These are phyloP conservation scores for Zizania palustris DNA, from an alignment of 202 grass and related monocot species.

Conservation along the genomic window DNA sequence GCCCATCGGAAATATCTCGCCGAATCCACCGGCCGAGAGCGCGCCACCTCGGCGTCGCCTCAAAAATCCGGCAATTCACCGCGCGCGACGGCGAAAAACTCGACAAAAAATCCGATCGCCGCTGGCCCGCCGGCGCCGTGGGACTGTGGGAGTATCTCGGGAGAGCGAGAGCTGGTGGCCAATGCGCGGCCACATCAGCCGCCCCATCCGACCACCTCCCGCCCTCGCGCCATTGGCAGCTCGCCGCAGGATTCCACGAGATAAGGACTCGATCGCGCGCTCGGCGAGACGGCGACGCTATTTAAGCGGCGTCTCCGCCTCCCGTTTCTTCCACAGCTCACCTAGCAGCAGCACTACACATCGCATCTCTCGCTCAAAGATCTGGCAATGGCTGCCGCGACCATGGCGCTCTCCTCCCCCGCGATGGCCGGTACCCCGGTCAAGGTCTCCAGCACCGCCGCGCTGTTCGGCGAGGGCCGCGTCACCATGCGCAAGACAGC, in stretches of 20 bases:
- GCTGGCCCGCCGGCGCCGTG: not conserved
- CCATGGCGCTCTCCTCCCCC: slow-evolving; percentile 58
- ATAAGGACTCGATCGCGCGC: slow-evolving; percentile 45
- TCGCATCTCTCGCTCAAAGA: not conserved
- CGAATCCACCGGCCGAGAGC: not conserved
- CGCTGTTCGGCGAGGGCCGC: slow-evolving; percentile 47
- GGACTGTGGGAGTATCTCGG: slow-evolving; percentile 28
- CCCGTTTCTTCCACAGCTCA: not conserved
- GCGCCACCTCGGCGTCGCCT: not conserved
- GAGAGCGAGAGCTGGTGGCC: slow-evolving; percentile 5
- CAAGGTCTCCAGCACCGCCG: slow-evolving; percentile 34
- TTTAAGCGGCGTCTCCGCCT: not conserved
- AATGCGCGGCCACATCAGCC: slow-evolving; percentile 38
- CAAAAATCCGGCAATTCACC: not conserved
- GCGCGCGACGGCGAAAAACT: not conserved
- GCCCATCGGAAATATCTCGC: not conserved
- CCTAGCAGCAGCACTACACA: too few species aligned
- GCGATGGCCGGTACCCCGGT: slow-evolving; percentile 55
- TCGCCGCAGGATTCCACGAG: slow-evolving; percentile 46
- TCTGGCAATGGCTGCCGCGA: slow-evolving; percentile 37
- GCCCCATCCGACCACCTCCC: slow-evolving; percentile 43
- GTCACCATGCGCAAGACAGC: slow-evolving; percentile 69
- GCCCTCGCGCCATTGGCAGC: slow-evolving; percentile 40
- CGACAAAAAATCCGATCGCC: not conserved
- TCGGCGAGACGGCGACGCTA: slow-evolving; percentile 1